Evolutionary conservation across 768 basidiomycete genomes (phyloP).

Genomic region (Lentinula detonsa): DNA sequence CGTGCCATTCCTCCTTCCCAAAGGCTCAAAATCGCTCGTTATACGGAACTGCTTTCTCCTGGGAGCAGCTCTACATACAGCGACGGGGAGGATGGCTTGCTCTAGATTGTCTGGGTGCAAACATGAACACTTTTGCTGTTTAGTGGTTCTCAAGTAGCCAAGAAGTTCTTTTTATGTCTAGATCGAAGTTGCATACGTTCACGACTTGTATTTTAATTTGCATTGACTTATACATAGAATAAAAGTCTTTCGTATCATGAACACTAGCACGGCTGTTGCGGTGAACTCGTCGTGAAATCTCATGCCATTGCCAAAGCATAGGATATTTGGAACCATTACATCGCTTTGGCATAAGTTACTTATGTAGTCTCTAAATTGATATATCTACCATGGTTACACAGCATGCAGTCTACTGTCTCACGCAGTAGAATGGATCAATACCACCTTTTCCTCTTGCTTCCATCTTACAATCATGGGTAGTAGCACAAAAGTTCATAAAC

Average conservation of each 20-base stretch:
- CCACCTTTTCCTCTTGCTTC: not conserved
- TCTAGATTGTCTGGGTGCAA: not conserved
- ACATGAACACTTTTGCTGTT: not conserved
- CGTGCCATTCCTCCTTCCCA: slow-evolving; percentile 63
- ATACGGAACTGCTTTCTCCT: slow-evolving; percentile 50
- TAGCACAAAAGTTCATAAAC: slow-evolving; percentile 62
- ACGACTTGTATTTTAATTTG: slow-evolving; percentile 4
- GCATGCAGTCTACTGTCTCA: too few relatives aligned
- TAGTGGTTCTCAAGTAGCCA: not conserved
- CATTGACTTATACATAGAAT: not conserved
- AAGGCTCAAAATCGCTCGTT: slow-evolving; percentile 62
- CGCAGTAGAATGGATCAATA: too few relatives aligned
- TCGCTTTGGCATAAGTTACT: too few relatives aligned
- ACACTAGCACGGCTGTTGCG: not conserved
- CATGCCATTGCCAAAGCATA: too few relatives aligned
- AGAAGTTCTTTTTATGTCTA: not conserved
- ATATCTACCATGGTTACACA: too few relatives aligned
- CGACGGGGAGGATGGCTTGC: slow-evolving; percentile 36
- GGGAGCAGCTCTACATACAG: slow-evolving; percentile 52
- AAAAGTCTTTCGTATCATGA: not conserved
- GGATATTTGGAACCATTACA: too few relatives aligned
- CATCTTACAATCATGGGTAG: slow-evolving; percentile 41
- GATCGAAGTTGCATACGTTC: not conserved
- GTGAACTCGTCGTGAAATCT: too few relatives aligned
- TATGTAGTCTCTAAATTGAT: too few relatives aligned